Evolutionary conservation across 306 rosid species (phyloP).

Genomic region (Glycine soja): DNA sequence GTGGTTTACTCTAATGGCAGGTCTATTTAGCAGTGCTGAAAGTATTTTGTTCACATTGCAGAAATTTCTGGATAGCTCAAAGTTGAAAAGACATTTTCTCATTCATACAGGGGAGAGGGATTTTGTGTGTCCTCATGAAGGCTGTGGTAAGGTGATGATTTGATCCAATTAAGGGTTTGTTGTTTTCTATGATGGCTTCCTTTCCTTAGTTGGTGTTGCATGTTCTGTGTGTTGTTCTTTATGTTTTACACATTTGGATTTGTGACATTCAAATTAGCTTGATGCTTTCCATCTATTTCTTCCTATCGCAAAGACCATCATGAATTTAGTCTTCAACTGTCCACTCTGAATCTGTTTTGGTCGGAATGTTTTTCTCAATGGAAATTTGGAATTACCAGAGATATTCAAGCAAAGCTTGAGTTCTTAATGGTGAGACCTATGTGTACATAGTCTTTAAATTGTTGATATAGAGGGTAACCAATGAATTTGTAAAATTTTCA

Average conservation of each 20-base stretch:
- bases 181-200: not conserved
- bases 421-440: not conserved
- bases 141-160: slow-evolving; percentile 96
- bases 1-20: no score
- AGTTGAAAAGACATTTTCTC: slow-evolving; percentile 93
- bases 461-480: not conserved
- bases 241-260: slow-evolving; percentile 30
- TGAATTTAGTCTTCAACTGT: not conserved
- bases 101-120: slow-evolving; percentile 97
- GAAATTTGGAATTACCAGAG: slow-evolving; percentile 8
- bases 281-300: slow-evolving; percentile 4
- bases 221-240: slow-evolving; percentile 35
- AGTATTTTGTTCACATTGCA: slow-evolving; percentile 59
- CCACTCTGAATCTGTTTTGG: not conserved
- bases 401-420: slow-evolving; percentile 3
- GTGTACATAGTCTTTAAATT: not conserved
- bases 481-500: not conserved
- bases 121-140: slow-evolving; percentile 93
- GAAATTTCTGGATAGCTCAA: slow-evolving; percentile 99
- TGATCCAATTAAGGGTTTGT: slow-evolving; percentile 43
- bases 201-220: slow-evolving; percentile 1
- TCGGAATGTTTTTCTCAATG: not conserved
- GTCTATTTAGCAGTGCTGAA: slow-evolving; percentile 69
- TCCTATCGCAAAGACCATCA: not conserved
- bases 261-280: slow-evolving; percentile 19